Evolutionary conservation across 495 filamentous ascomycete genomes (phyloP), one percentile per base, ranked within the genome.

Genomic region (Astrothelium subdiscretum): DNA sequence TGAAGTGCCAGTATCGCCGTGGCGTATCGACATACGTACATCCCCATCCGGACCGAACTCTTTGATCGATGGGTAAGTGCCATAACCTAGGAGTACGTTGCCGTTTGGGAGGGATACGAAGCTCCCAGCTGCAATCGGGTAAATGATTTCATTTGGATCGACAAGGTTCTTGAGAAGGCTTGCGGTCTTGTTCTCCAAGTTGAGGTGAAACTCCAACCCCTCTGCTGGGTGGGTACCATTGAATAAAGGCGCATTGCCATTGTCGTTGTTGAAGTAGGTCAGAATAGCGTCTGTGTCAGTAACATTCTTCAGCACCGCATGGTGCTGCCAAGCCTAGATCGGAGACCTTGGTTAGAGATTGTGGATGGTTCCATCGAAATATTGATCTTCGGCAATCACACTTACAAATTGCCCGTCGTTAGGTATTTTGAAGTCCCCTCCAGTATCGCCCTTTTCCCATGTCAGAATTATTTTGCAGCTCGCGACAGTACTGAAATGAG

Each of bases 1-100:
- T 24, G 59, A 60, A 24, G 32, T 26, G 20, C 59, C 62, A n/a
- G 57, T 62, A 57, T 68, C 63, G 32, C 61, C 65, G 38, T 64
- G 66, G 22, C 58, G 62, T 35, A 63, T 43, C 31, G 70, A 67
- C 51, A 70, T 70, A 12, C 72, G 48, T 13, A 65, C 57, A 26
- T 59, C 62, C 12, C 70, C 71, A 13, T 72, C 66, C 5, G 61
- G 38, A 15, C 62, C 32, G 54, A 63, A 68, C 57, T 70, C 64
- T 60, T 64, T 66, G 32, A 65, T 54, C 22, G 63, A 67, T 26
- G 62, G 64, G 32, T 67, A 63, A 59, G 35, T 60, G 40, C 67
- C 65, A 32, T 63, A 66, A 2, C 65, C 70, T n/a, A 72, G 51
- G 24, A 69, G 58, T 24, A 67, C 61, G 60, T 71, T 67, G 31